phyloP scores from a whole-genome alignment of 1,284 basidiomycete species.

The Coniophora puteana region DNA sequence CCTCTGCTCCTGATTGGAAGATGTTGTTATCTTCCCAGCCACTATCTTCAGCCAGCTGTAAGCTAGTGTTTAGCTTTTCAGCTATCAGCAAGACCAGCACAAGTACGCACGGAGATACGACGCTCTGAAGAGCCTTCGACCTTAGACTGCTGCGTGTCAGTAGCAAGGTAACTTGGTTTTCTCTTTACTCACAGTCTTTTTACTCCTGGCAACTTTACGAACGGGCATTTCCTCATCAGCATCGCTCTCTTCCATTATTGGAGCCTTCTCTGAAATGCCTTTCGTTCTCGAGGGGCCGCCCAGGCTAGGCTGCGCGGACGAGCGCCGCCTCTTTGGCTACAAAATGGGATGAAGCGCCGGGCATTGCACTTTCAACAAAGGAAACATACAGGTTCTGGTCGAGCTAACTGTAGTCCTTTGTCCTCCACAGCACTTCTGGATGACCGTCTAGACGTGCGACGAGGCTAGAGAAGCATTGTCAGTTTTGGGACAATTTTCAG shows the following conservation, averaged over 20 bases:
- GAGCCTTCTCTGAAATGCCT: slow-evolving; percentile 35
- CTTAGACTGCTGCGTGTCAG: slow-evolving; percentile 31
- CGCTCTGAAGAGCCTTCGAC: slow-evolving; percentile 48
- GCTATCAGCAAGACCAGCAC: neutral
- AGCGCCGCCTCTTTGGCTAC: slow-evolving; percentile 58
- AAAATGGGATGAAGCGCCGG: slow-evolving; percentile 11
- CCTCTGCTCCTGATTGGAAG: slow-evolving; percentile 79
- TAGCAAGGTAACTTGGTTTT: slow-evolving; percentile 1
- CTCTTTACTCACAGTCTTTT: slow-evolving; percentile 50
- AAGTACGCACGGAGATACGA: slow-evolving; percentile 41
- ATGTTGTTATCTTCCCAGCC: slow-evolving; percentile 86
- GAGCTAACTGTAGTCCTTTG: slow-evolving; percentile 32
- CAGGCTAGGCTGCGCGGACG: slow-evolving; percentile 67
- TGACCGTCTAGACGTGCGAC: slow-evolving; percentile 28
- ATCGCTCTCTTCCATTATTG: slow-evolving; percentile 72
- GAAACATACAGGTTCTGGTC: slow-evolving; percentile 45
- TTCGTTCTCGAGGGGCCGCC: slow-evolving; percentile 45
- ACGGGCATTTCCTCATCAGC: slow-evolving; percentile 56
- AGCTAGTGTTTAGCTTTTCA: slow-evolving; percentile 4
- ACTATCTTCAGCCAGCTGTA: slow-evolving; percentile 51
- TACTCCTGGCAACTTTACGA: slow-evolving; percentile 58
- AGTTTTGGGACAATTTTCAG: slow-evolving; percentile 5
- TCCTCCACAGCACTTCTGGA: slow-evolving; percentile 39
- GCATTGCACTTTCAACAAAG: too few species aligned
- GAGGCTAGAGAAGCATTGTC: slow-evolving; percentile 1